A percentile compares a stretch with the other conserved stretches of the same genome.
Conservation (phyloP, 345 rosid genomes). For the Corymbia maculata region DNA sequence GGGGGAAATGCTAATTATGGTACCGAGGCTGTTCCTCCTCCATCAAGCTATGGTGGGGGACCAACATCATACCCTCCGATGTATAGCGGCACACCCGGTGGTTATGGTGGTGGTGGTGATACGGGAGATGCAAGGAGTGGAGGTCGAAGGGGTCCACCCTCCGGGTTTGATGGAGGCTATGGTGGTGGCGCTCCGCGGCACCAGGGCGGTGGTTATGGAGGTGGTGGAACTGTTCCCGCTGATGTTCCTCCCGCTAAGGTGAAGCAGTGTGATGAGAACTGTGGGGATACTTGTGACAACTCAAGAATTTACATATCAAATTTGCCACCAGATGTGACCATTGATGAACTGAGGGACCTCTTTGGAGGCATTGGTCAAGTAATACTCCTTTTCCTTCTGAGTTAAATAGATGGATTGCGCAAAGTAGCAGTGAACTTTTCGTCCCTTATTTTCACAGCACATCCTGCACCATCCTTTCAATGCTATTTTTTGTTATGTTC, state of each 20-base stretch:
- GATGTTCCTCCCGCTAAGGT: slow-evolving; percentile 39
- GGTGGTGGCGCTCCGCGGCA: slow-evolving; percentile 26
- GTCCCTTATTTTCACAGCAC: not conserved
- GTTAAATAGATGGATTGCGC: not conserved
- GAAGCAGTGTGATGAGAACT: slow-evolving; percentile 83
- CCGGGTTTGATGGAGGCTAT: slow-evolving; percentile 18
- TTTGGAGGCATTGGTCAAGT: slow-evolving; percentile 99
- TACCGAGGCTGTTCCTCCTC: slow-evolving; percentile 78
- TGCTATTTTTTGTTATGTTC: not conserved
- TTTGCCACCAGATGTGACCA: slow-evolving; percentile 88
- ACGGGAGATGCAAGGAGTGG: slow-evolving; percentile 45
- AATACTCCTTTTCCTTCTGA: slow-evolving; percentile 3
- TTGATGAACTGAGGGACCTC: slow-evolving; percentile 79
- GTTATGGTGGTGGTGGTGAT: slow-evolving; percentile 59
- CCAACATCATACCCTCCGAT: slow-evolving; percentile 63
- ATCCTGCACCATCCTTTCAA: not conserved
- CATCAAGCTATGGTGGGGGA: slow-evolving; percentile 79
- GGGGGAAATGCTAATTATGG: slow-evolving; percentile 50
- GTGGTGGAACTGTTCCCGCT: slow-evolving; percentile 40
- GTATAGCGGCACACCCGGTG: slow-evolving; percentile 63
- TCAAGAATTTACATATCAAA: slow-evolving; percentile 92
- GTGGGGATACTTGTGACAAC: slow-evolving; percentile 85
- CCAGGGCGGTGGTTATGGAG: slow-evolving; percentile 22
- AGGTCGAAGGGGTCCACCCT: slow-evolving; percentile 16
- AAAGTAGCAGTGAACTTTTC: not conserved